Evolutionary conservation across 768 basidiomycete genomes (phyloP).

Genomic region (Auriscalpium orientale): DNA sequence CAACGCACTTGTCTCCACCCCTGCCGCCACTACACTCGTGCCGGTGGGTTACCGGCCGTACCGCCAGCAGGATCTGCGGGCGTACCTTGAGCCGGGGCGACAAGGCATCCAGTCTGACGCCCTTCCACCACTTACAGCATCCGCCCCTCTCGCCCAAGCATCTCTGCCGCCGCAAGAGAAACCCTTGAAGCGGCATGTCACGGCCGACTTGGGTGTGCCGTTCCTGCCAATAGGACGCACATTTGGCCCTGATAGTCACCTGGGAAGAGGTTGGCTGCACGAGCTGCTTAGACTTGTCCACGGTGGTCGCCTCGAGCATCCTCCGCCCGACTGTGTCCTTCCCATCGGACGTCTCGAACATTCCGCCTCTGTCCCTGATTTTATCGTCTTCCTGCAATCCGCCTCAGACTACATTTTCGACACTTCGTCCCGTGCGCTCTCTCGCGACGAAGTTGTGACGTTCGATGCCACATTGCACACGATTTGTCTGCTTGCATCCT

Average conservation of each 20-base stretch:
- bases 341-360: slow-evolving; percentile 38
- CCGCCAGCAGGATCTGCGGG: too few species aligned
- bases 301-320: slow-evolving; percentile 17
- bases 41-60: too few species aligned
- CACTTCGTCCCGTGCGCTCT: slow-evolving; percentile 38
- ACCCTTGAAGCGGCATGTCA: slow-evolving; percentile 24
- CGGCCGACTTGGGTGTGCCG: slow-evolving; percentile 45
- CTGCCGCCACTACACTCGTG: too few species aligned
- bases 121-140: too few species aligned
- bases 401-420: slow-evolving; percentile 17
- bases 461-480: slow-evolving; percentile 35
- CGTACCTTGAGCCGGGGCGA: too few species aligned
- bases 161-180: slow-evolving; percentile 11
- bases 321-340: slow-evolving; percentile 26
- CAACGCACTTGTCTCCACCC: too few species aligned
- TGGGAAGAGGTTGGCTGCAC: slow-evolving; percentile 52
- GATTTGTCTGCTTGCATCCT: slow-evolving; percentile 15
- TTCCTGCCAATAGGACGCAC: slow-evolving; percentile 43
- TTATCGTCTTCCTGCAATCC: slow-evolving; percentile 24
- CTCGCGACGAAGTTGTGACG: slow-evolving; percentile 25
- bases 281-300: slow-evolving; percentile 42
- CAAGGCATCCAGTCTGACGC: too few species aligned
- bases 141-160: too few species aligned
- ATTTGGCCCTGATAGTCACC: slow-evolving; percentile 45
- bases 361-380: slow-evolving; percentile 33